Base-by-base conservation (phyloP, 2,329 filamentous ascomycete genomes). In the Aspergillus floridensis region DNA sequence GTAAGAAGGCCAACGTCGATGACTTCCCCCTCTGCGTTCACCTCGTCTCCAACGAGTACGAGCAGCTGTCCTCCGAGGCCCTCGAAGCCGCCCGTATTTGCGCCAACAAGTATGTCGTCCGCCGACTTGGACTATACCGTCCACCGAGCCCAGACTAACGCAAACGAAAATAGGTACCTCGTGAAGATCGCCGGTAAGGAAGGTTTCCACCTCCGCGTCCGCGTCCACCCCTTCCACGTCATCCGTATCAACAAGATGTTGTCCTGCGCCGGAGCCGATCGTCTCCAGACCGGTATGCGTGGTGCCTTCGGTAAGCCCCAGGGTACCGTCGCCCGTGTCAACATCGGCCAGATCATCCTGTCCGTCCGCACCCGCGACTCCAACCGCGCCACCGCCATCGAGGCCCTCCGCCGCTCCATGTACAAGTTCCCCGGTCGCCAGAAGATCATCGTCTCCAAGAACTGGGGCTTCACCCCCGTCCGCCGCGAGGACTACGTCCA, bases 201-300 rank as follows among this genome's bases (percentile, higher is more conserved):
- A 84, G 83, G 84, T 79, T 88, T 88, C 85, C 86, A 88, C 79
- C 78, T 88, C 66, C 86, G 86, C 69, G 84, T 88, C 75, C 86
- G 95, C 79, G 93, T 92, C 78, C 95, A 99, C 88, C 95, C 95
- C 71, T 99, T 91, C 92, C 95, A 99, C 87, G 95, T 99, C 84
- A 90, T 99, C 87, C 95, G 95, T 84, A 99, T 99, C 93, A 99
- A 99, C 92, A 99, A 99, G 91, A 99, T 99, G 95, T 93, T 99
- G 92, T 98, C 95, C 79, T 99, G 95, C 83, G 95, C 95, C 78
- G 95, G 95, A 88, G 95, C 95, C 89, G 95, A 99, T 98, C 92
- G 95, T 90, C 87, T 99, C 82, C 95, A 99, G 85, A 99, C 95
- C 74, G 95, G 95, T 87, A 99, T 99, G 95, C 93, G 95, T 90